These are phyloP conservation scores for Paramecium octaurelia DNA, from an alignment of 73 alveolate species.

Conservation along the genomic window DNA sequence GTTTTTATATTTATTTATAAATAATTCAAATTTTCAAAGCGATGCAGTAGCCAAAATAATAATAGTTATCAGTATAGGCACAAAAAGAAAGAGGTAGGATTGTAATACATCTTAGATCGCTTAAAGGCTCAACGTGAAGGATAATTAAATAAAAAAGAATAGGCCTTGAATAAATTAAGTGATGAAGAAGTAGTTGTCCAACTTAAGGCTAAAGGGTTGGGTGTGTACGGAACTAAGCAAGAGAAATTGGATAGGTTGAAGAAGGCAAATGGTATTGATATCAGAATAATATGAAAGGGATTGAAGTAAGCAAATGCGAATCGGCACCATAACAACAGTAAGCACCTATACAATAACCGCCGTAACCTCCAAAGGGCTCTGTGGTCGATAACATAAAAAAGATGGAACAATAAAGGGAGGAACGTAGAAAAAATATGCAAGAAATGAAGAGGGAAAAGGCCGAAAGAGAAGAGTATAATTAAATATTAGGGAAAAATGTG, in stretches of 20 bases:
- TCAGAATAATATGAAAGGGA: neutral
- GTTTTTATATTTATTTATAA: neutral
- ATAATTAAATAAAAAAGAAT: constrained; percentile 63
- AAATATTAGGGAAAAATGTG: constrained; percentile 75
- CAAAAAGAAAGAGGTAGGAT: constrained; percentile 6
- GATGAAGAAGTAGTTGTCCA: constrained; percentile 69
- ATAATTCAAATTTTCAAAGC: neutral
- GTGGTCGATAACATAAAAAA: constrained; percentile 81
- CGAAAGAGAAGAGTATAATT: constrained; percentile 75
- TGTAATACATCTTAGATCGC: constrained; percentile 27
- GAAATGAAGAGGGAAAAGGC: constrained; percentile 73
- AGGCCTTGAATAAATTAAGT: constrained; percentile 63
- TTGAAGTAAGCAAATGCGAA: neutral
- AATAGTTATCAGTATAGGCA: constrained; percentile 41
- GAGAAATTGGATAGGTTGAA: constrained; percentile 84
- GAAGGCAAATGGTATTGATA: constrained; percentile 70
- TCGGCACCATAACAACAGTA: neutral
- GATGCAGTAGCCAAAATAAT: neutral
- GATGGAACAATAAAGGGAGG: constrained; percentile 79
- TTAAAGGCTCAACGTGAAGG: constrained; percentile 64
- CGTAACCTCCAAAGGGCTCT: constrained; percentile 61
- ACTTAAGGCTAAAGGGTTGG: constrained; percentile 76
- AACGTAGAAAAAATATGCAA: constrained; percentile 84
- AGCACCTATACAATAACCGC: neutral
- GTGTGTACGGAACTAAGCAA: constrained; percentile 82